These are phyloP conservation scores for Spirogloea muscicola DNA, from an alignment of 139 green algal genomes.

Conservation along the genomic window DNA sequence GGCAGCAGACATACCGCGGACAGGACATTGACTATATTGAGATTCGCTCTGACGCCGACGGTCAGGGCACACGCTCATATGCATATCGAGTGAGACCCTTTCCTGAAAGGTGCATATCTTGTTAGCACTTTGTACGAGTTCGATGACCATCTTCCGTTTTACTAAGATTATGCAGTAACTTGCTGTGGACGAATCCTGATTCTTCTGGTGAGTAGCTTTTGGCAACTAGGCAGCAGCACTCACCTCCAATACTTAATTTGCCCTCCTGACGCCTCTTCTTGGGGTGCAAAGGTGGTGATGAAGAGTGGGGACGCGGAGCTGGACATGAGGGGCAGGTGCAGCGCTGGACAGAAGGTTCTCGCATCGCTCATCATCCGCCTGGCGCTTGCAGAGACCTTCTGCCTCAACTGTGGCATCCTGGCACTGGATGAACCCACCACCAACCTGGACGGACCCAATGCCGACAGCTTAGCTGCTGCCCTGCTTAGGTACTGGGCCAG, in stretches of 20 bases:
- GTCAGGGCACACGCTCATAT: conserved; percentile 66
- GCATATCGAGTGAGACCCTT: conserved; percentile 87
- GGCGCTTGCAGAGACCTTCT: conserved; percentile 96
- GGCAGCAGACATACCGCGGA: conserved; percentile 96
- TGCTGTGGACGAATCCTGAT: no score
- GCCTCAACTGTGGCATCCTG: conserved; percentile 96
- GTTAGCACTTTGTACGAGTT: no score
- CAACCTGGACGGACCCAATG: conserved; percentile 89
- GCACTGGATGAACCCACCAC: conserved; percentile 98
- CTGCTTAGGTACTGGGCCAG: conserved; percentile 56
- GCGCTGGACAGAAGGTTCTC: conserved; percentile 94
- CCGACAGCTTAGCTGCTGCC: conserved; percentile 72
- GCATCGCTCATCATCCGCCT: conserved; percentile 97
- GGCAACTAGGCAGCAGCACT: no score
- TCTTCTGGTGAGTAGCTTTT: no score
- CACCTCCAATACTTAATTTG: no score
- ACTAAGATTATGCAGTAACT: no score
- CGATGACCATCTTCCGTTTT: no score
- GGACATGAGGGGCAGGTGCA: conserved; percentile 97
- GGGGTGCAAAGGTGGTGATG: conserved; percentile 55
- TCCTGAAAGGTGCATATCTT: no score
- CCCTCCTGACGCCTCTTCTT: no score
- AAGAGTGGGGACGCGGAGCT: conserved; percentile 74
- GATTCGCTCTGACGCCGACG: conserved; percentile 54
- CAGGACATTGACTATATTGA: conserved; percentile 94